Evolutionary conservation across 345 rosid species (phyloP).

Genomic region (Citrus inodora): DNA sequence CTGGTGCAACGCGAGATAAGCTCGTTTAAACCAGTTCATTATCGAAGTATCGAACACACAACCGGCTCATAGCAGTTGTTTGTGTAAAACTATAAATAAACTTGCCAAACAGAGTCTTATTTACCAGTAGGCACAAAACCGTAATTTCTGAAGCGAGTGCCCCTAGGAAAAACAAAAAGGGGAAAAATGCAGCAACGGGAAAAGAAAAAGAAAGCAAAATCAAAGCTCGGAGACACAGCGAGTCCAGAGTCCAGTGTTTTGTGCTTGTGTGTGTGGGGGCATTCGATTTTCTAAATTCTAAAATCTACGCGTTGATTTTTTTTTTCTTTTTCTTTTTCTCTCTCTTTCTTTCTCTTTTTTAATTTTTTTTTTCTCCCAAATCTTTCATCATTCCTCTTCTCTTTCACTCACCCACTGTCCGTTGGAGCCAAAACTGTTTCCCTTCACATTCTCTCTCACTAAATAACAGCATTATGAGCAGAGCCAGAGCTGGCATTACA

Average conservation of each 20-base stretch:
- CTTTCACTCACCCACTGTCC: constrained; percentile 39
- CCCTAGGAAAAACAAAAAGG: constrained; percentile 10
- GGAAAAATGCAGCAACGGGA: constrained; percentile 2
- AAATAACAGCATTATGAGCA: constrained; percentile 51
- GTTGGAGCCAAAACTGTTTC: constrained; percentile 72
- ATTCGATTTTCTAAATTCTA: background rate
- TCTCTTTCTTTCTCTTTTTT: constrained; percentile 1
- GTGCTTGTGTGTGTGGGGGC: constrained; percentile 22
- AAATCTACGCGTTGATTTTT: constrained; percentile 19
- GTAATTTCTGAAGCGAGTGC: constrained; percentile 26
- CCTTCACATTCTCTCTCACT: constrained; percentile 16
- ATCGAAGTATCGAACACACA: too few relatives aligned
- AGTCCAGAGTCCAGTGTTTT: background rate
- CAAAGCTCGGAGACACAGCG: background rate
- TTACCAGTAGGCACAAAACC: constrained; percentile 11
- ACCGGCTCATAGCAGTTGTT: background rate
- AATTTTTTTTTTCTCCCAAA: background rate
- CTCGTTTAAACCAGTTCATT: too few relatives aligned
- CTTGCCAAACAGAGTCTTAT: constrained; percentile 13
- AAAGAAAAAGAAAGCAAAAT: background rate
- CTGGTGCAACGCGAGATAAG: too few relatives aligned
- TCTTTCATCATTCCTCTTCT: constrained; percentile 16
- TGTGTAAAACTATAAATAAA: too few relatives aligned
- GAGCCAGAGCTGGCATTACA: constrained; percentile 40
- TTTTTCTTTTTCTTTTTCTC: background rate